Conservation (phyloP, 75 land plant species). For the Ceratopteris richardii region DNA sequence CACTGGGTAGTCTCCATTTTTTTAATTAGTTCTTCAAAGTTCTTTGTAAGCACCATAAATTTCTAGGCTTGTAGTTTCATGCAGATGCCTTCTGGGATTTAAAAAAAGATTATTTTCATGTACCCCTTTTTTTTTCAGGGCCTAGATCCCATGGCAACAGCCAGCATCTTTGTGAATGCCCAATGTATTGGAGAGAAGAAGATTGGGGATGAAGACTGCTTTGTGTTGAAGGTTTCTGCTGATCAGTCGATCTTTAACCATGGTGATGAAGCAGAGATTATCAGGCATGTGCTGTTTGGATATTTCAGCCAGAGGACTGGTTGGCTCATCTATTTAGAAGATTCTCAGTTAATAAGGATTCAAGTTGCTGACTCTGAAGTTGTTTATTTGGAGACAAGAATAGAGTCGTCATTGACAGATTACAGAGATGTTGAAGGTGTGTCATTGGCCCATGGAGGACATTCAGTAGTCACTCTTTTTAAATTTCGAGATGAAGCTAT, state of each 20-base stretch:
- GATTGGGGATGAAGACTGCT: constrained; percentile 36
- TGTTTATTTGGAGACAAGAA: constrained; percentile 69
- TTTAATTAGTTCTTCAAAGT: too few species aligned
- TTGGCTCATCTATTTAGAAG: constrained; percentile 52
- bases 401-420: constrained; percentile 44
- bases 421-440: constrained; percentile 60
- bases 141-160: constrained; percentile 28
- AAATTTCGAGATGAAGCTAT: constrained; percentile 39
- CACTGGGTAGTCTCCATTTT: too few species aligned
- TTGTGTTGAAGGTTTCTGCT: constrained; percentile 14
- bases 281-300: constrained; percentile 23
- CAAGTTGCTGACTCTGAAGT: constrained; percentile 25
- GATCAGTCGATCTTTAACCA: constrained; percentile 14
- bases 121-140: too few species aligned
- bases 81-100: too few species aligned
- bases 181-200: constrained; percentile 29
- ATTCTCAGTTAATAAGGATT: constrained; percentile 59
- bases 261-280: constrained; percentile 29
- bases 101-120: too few species aligned
- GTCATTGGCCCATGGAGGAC: constrained; percentile 50
- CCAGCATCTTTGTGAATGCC: constrained; percentile 22
- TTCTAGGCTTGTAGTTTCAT: too few species aligned
- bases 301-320: constrained; percentile 62
- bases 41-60: too few species aligned
- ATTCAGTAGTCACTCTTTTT: constrained; percentile 52